These are phyloP conservation scores for Jamesozyma hellenica DNA, from an alignment of 805 yeast species.

Conservation along the genomic window DNA sequence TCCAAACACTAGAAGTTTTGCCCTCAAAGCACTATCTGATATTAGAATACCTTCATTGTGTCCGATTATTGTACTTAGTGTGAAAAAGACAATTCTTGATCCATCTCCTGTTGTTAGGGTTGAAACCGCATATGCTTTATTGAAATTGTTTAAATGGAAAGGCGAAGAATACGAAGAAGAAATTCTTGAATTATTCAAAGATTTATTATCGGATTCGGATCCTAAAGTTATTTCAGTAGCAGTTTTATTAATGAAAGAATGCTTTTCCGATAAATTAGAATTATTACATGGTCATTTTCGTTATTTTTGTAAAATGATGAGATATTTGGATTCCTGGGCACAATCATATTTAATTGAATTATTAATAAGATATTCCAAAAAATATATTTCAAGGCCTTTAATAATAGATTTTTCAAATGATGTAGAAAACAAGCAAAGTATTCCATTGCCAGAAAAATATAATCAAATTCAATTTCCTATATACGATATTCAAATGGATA, in stretches of 20 bases:
- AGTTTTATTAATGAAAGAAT: slow-evolving; percentile 42
- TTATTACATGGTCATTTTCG: slow-evolving; percentile 64
- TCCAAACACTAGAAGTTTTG: slow-evolving; percentile 58
- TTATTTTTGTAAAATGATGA: slow-evolving; percentile 39
- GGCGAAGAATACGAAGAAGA: slow-evolving; percentile 38
- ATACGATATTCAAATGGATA: slow-evolving; percentile 38
- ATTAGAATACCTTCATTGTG: slow-evolving; percentile 70
- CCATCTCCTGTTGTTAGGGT: slow-evolving; percentile 68
- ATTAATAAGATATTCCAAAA: slow-evolving; percentile 55
- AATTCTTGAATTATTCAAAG: slow-evolving; percentile 39
- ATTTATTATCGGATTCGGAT: slow-evolving; percentile 55
- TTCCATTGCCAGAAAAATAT: slow-evolving; percentile 37
- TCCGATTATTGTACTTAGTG: slow-evolving; percentile 65
- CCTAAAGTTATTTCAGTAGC: slow-evolving; percentile 63
- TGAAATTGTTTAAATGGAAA: slow-evolving; percentile 40
- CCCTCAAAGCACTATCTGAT: slow-evolving; percentile 74
- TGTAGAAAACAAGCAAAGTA: slow-evolving; percentile 4
- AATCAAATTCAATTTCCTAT: slow-evolving; percentile 31
- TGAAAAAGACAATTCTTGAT: slow-evolving; percentile 60
- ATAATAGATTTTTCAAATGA: slow-evolving; percentile 26
- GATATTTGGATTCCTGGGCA: slow-evolving; percentile 62
- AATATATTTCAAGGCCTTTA: slow-evolving; percentile 48
- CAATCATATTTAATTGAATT: slow-evolving; percentile 51
- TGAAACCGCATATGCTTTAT: slow-evolving; percentile 68
- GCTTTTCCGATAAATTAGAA: slow-evolving; percentile 49